Evolutionary conservation across 805 yeast species (phyloP).

Genomic region (Tetrapisispora taiwanensis): DNA sequence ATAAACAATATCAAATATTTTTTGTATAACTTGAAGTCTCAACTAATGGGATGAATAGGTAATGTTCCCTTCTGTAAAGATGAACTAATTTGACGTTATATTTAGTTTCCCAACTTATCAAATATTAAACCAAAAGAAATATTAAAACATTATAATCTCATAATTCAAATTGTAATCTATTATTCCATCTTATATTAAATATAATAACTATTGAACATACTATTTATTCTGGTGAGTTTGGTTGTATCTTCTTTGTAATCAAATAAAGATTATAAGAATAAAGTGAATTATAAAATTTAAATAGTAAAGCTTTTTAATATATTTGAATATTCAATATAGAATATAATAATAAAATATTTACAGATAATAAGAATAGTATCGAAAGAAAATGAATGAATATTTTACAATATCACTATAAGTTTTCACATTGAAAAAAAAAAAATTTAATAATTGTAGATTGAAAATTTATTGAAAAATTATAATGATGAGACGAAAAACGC

Average conservation of each 20-base stretch:
- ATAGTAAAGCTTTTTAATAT: not conserved
- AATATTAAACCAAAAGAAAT: not conserved
- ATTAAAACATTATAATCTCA: not conserved
- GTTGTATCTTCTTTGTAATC: not conserved
- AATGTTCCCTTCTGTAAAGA: no score
- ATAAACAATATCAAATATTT: no score
- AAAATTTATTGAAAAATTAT: no score
- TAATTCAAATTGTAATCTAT: not conserved
- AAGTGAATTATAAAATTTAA: not conserved
- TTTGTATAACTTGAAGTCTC: not conserved
- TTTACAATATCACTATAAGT: not conserved
- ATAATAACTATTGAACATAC: constrained; percentile 14
- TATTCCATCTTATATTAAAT: not conserved
- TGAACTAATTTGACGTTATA: no score
- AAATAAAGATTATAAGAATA: not conserved
- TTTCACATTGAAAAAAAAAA: no score
- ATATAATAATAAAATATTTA: constrained; percentile 1
- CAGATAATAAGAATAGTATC: not conserved
- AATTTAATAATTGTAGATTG: not conserved
- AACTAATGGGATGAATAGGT: not conserved
- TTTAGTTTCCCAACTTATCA: not conserved
- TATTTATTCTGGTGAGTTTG: constrained; percentile 25
- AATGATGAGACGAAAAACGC: not conserved
- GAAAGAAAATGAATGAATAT: not conserved
- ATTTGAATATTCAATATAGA: not conserved